Evolutionary conservation across 331 rosid species (phyloP), one percentile per base, ranked within the genome.

Genomic region (Prunus yedoensis): DNA sequence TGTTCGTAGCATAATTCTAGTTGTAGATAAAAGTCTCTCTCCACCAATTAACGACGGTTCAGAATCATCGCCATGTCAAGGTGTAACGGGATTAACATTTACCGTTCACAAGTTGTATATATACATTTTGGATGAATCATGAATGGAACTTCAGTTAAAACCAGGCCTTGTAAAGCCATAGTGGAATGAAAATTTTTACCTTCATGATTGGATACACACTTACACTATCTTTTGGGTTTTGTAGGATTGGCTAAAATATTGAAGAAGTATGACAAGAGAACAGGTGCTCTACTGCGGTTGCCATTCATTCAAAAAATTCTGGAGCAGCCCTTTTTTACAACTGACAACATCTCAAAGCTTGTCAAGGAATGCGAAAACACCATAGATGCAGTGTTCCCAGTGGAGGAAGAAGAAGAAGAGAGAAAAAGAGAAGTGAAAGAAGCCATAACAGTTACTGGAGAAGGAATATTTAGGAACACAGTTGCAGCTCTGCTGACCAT

Each of bases 181-280:
- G 8, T 35, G 41, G 8, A 1, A 32, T 32, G 38, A 32, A 5
- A 32, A 4, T 0, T 4, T 32, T 32, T 6, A 35, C 41, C 23
- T n/a, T 17, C 10, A 10, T 30, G 41, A 50, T 3, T 70, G 1
- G 43, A 38, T 35, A 53, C 17, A 5, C 2, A 6, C 30, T 58
- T 58, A 18, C 41, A 30, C 21, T 21, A 16, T 6, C 28, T 65
- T 16, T 12, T 67, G 62, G 3, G 17, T 61, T n/a, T 69, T 72
- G 78, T 28, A 94, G 98, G 98, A 45, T 74, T 94, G 85, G 98
- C 91, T 10, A 94, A 94, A 73, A 91, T 94, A 77, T 49, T 94
- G 80, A 94, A 94, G 88, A 94, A 94, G 66, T 91, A 91, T 63
- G 98, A 94, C 85, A 94, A 94, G 85, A 82, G 95, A n/a, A 94